Conservation (phyloP, 2,329 filamentous ascomycete species). For the Colletotrichum simmondsii region DNA sequence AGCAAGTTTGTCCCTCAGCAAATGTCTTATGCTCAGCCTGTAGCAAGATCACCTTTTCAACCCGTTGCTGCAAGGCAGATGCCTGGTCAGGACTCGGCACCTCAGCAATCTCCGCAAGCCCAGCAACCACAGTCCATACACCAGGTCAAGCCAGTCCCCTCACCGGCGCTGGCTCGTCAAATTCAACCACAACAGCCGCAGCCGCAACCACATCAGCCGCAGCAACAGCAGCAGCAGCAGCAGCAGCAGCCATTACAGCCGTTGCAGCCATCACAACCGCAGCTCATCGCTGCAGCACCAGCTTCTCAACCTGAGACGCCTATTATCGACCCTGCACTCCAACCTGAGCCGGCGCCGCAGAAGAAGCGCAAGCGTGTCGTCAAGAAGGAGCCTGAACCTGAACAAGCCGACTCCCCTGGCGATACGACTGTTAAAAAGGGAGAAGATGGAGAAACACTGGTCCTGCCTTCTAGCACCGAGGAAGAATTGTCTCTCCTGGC, state of each 20-base stretch:
- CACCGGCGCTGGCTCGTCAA: constrained; percentile 1
- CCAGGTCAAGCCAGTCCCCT: constrained; percentile 27
- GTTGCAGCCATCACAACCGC: background rate
- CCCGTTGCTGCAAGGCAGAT: constrained; percentile 21
- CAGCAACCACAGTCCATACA: constrained; percentile 36
- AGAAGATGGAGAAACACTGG: constrained; percentile 48
- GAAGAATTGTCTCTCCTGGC: constrained; percentile 43
- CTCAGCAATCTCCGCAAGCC: constrained; percentile 15
- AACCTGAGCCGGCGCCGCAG: constrained; percentile 40
- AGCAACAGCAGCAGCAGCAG: background rate
- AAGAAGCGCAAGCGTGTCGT: constrained; percentile 52
- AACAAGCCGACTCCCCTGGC: constrained; percentile 44
- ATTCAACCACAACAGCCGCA: constrained; percentile 25
- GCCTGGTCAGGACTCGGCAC: constrained; percentile 8
- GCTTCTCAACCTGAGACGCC: constrained; percentile 34
- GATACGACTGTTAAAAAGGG: constrained; percentile 44
- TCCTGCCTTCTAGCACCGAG: constrained; percentile 32
- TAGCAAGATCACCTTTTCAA: constrained; percentile 20
- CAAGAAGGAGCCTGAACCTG: constrained; percentile 41
- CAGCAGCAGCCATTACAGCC: background rate
- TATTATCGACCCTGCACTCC: constrained; percentile 20
- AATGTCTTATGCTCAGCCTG: constrained; percentile 22
- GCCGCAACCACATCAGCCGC: constrained; percentile 13
- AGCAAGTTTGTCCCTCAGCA: constrained; percentile 33
- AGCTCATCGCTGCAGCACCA: constrained; percentile 27